These are phyloP conservation scores for Apiospora sp. DNA, from an alignment of 2,329 filamentous ascomycete species.

Conservation along the genomic window DNA sequence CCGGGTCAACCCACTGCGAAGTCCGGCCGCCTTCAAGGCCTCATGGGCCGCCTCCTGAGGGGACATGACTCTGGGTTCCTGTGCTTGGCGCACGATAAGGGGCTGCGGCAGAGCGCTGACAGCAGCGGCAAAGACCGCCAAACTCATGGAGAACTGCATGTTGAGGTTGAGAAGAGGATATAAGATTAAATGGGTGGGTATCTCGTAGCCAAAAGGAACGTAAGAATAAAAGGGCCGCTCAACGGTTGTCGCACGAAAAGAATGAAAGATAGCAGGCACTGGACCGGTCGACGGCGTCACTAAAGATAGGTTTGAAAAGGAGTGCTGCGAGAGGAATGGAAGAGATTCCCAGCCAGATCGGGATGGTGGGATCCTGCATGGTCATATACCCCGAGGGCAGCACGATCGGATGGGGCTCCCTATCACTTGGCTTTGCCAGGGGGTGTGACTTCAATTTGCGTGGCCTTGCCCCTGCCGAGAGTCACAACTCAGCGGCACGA, in stretches of 20 bases:
- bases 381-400: not conserved
- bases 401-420: not conserved
- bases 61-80: conserved; percentile 13
- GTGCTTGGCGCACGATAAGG: conserved; percentile 2
- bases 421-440: conserved; percentile 6
- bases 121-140: conserved; percentile 23
- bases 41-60: conserved; percentile 26
- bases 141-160: conserved; percentile 25
- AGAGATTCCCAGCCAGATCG: not conserved
- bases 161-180: not conserved
- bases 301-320: conserved; percentile 5
- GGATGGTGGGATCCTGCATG: conserved; percentile 2
- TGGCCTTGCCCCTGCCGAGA: conserved; percentile 9
- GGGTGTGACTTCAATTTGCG: not conserved
- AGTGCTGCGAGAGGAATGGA: conserved; percentile 21
- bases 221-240: conserved; percentile 19
- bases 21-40: conserved; percentile 20
- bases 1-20: not conserved
- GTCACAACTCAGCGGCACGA: not conserved
- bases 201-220: conserved; percentile 21
- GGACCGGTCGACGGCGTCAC: conserved; percentile 28
- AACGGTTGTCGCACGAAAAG: conserved; percentile 24
- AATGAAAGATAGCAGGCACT: conserved; percentile 21
- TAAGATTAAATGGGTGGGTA: not conserved
- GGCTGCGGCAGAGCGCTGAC: conserved; percentile 27